phyloP scores from a whole-genome alignment of 1,284 basidiomycete species.

The Pascua guehoae region DNA sequence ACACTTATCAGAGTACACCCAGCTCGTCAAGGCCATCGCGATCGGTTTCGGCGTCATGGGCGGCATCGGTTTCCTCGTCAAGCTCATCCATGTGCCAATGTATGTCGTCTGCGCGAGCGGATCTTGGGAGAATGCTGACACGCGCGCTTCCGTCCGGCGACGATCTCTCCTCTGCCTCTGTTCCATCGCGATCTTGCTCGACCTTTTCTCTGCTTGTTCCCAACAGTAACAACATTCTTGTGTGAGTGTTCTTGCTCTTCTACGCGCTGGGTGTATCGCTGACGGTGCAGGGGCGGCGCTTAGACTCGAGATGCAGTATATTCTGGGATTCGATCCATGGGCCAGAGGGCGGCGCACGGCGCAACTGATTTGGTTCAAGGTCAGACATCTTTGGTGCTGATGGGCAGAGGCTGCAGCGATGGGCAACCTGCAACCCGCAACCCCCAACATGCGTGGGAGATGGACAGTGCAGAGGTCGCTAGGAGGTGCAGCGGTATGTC shows the following conservation, averaged over 20 bases:
- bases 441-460: too few species aligned
- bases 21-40: conserved; percentile 89
- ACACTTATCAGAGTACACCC: conserved; percentile 72
- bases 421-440: too few species aligned
- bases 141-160: too few species aligned
- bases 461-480: too few species aligned
- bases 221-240: conserved; percentile 73
- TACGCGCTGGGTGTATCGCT: not conserved
- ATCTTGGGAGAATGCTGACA: too few species aligned
- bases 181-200: too few species aligned
- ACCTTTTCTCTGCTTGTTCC: too few species aligned
- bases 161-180: too few species aligned
- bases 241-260: conserved; percentile 59
- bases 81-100: conserved; percentile 56
- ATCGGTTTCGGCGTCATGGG: conserved; percentile 96
- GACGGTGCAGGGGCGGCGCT: conserved; percentile 17
- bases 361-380: not conserved
- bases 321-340: not conserved
- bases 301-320: conserved; percentile 20
- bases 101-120: too few species aligned
- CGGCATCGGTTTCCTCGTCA: conserved; percentile 92
- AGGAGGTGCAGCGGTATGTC: too few species aligned
- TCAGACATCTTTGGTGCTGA: not conserved
- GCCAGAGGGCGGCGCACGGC: too few species aligned
- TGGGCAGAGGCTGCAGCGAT: too few species aligned